phyloP scores from a whole-genome alignment of 2,329 filamentous ascomycete genomes.

The Lecanicillium sp. region DNA sequence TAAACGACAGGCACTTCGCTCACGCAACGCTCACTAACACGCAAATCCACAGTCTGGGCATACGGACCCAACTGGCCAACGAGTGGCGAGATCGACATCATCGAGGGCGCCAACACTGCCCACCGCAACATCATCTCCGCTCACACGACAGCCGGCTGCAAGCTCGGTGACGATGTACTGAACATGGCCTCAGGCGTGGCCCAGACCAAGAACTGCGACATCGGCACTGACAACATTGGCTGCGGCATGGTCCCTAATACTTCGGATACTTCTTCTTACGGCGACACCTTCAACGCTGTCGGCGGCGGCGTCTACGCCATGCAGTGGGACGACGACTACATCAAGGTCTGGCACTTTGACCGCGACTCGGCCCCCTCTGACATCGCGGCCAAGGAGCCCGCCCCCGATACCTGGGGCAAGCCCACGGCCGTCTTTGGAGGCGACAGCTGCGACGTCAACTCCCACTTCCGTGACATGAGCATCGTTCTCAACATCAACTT shows the following conservation, averaged over 20 bases:
- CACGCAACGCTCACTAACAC: constrained; percentile 7
- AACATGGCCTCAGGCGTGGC: constrained; percentile 8
- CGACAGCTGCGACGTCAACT: constrained; percentile 56
- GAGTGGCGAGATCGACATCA: constrained; percentile 62
- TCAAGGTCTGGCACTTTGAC: constrained; percentile 73
- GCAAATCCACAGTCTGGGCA: constrained; percentile 39
- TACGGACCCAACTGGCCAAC: constrained; percentile 53
- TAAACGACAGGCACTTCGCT: constrained; percentile 1
- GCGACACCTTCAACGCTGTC: constrained; percentile 59
- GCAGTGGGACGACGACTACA: constrained; percentile 61
- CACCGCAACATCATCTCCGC: constrained; percentile 55
- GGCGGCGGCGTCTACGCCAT: constrained; percentile 65
- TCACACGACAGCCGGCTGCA: constrained; percentile 44
- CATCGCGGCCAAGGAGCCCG: constrained; percentile 51
- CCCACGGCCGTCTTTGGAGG: constrained; percentile 66
- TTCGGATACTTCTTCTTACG: constrained; percentile 45
- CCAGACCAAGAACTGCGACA: constrained; percentile 29
- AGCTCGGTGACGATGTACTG: constrained; percentile 16
- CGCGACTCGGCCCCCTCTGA: constrained; percentile 60
- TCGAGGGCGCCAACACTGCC: constrained; percentile 63
- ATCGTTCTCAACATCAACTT: constrained; percentile 70
- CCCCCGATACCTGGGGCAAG: constrained; percentile 60
- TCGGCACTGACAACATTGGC: constrained; percentile 34
- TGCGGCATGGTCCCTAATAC: constrained; percentile 37
- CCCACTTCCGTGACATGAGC: constrained; percentile 61